Base-by-base conservation (phyloP, 306 rosid species). In the Vigna unguiculata region DNA sequence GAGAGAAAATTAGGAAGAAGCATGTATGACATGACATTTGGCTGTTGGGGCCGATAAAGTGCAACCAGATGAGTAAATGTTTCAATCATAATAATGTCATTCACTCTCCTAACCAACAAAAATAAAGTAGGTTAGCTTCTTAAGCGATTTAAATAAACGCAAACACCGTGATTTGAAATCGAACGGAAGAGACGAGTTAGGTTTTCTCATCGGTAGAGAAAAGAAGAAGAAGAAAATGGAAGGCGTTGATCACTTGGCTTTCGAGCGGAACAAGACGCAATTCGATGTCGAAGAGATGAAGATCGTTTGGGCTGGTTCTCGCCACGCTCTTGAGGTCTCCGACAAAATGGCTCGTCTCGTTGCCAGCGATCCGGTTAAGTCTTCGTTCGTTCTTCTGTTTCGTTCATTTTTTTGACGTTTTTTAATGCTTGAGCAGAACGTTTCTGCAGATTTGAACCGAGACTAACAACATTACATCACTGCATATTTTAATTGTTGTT, bases 221-320 rank as follows among this genome's bases (percentile, higher is more conserved):
- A 28, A 20, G 61, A 46, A 61, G 63, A 24, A 22, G 60, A 54
- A 57, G 62, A 68, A 59, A 40, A 85, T 85, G 88, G 88, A 82
- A 75, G 89, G 91, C 16, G 91, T 87, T 10, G 99, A 96, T 88
- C 86, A 88, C 71, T 84, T 91, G 79, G 89, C 91, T 24, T 71
- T 77, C 11, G 99, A 96, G 89, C 80, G 98, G 80, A 89, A 78
- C 91, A 91, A 62, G 71, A 74, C 97, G 7, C 85, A 79, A 72
- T 96, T 96, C 74, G 93, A 92, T 77, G 97, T 92, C 15, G 92
- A 91, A 3, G 93, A 87, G 61, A 90, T 96, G 97, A 96, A 92
- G 89, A 73, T 96, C 84, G 88, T 91, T 41, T 96, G 98, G 99
- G 93, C 92, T 0, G 96, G 97, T 71, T 92, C 96, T 71, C 90